These are phyloP conservation scores for Albatrellus sp. DNA, from an alignment of 1,284 basidiomycete genomes.

Conservation along the genomic window DNA sequence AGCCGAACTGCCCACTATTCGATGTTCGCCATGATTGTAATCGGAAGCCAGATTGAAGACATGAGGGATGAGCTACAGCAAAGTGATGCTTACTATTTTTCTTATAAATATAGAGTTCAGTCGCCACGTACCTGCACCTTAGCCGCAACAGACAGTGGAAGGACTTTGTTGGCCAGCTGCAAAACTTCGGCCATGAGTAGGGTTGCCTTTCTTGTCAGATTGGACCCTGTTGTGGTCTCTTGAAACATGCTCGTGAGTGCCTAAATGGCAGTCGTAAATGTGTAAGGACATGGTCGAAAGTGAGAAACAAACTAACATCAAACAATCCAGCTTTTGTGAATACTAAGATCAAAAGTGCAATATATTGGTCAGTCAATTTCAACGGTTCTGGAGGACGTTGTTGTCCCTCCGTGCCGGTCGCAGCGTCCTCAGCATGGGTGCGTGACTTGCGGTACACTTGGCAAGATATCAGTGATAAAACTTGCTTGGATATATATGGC, in stretches of 20 bases:
- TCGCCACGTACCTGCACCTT: constrained; percentile 58
- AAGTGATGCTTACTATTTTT: constrained; percentile 2
- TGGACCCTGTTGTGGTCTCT: constrained; percentile 57
- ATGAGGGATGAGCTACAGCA: constrained; percentile 61
- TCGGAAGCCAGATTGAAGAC: constrained; percentile 80
- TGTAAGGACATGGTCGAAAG: not conserved
- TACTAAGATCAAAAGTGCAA: constrained; percentile 79
- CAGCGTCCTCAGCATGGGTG: constrained; percentile 15
- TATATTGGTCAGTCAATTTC: constrained; percentile 88
- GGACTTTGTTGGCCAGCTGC: constrained; percentile 76
- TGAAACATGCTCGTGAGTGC: constrained; percentile 77
- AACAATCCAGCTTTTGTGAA: constrained; percentile 82
- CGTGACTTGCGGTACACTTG: constrained; percentile 62
- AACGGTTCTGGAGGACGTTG: constrained; percentile 50
- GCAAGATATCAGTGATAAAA: constrained; percentile 1
- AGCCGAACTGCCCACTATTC: constrained; percentile 77
- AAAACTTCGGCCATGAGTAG: constrained; percentile 88
- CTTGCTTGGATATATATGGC: constrained; percentile 14
- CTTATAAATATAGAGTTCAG: not conserved
- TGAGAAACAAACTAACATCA: constrained; percentile 43
- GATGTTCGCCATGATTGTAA: constrained; percentile 58
- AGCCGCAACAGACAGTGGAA: constrained; percentile 79
- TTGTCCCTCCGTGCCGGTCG: constrained; percentile 15
- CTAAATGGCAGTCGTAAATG: constrained; percentile 25
- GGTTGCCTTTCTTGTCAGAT: constrained; percentile 77